A percentile compares a stretch with the other conserved stretches of the same genome.
Evolutionary conservation across 1,139 yeast genomes (phyloP).

Genomic region (Nematodospora anomalae): DNA sequence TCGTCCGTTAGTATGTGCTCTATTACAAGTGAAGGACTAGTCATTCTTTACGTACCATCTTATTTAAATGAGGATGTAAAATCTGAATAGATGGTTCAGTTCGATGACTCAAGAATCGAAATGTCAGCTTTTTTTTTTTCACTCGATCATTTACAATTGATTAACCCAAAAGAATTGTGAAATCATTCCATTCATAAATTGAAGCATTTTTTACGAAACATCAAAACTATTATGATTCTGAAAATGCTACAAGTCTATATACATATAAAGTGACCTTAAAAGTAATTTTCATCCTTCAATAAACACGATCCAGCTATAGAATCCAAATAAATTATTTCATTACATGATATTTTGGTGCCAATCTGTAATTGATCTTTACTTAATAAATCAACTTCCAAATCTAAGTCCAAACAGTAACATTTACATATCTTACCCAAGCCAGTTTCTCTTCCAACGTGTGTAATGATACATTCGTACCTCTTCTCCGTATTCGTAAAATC

Average conservation of each 20-base stretch:
- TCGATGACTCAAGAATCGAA: background rate
- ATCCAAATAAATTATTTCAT: slow-evolving; percentile 38
- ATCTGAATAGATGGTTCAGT: background rate
- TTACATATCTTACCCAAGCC: slow-evolving; percentile 17
- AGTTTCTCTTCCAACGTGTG: slow-evolving; percentile 22
- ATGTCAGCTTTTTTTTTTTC: too few species aligned
- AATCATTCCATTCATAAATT: too few species aligned
- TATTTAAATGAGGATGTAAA: too few species aligned
- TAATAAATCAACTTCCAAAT: slow-evolving; percentile 45
- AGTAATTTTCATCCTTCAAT: slow-evolving; percentile 18
- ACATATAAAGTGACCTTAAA: background rate
- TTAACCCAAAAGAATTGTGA: too few species aligned
- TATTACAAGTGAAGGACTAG: too few species aligned
- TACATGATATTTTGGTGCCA: slow-evolving; percentile 47
- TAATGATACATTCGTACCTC: slow-evolving; percentile 28
- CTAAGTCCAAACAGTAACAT: slow-evolving; percentile 48
- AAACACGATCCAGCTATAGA: slow-evolving; percentile 36
- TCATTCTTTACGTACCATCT: too few species aligned
- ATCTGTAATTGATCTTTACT: slow-evolving; percentile 23
- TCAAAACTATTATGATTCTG: too few species aligned
- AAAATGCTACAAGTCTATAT: background rate
- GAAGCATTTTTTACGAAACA: too few species aligned
- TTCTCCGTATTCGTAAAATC: slow-evolving; percentile 4
- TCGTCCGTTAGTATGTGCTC: background rate
- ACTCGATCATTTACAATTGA: too few species aligned